These are phyloP conservation scores for Polymyxa betae DNA, from an alignment of 208 protist species.

Conservation along the genomic window DNA sequence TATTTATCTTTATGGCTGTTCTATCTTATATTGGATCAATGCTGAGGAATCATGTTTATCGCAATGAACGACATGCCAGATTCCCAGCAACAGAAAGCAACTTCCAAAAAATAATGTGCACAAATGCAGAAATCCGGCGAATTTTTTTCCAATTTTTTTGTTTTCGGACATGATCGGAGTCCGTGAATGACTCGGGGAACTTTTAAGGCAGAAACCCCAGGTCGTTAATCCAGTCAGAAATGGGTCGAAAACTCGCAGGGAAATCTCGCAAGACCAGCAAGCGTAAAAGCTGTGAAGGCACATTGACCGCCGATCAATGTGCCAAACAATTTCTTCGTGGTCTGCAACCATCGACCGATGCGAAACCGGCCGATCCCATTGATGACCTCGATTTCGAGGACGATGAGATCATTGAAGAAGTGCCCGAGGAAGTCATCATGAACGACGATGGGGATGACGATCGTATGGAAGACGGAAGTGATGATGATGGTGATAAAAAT, in stretches of 20 bases:
- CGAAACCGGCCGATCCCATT: background rate
- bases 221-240: too few species aligned
- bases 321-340: background rate
- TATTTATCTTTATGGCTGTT: too few species aligned
- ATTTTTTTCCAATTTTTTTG: too few species aligned
- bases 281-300: background rate
- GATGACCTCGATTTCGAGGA: slow-evolving; percentile 33
- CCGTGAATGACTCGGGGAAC: too few species aligned
- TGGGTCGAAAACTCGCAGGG: background rate
- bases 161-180: too few species aligned
- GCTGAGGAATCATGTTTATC: too few species aligned
- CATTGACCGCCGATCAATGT: background rate
- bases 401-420: slow-evolving; percentile 33
- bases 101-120: too few species aligned
- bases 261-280: background rate
- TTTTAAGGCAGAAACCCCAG: too few species aligned
- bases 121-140: too few species aligned
- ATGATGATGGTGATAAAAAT: background rate
- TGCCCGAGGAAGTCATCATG: background rate
- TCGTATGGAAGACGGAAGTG: background rate
- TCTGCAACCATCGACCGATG: background rate
- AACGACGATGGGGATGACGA: background rate
- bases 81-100: too few species aligned
- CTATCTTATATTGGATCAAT: too few species aligned
- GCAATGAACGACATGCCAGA: too few species aligned